A percentile compares a stretch with the other conserved stretches of the same genome.
These are phyloP conservation scores for Hypholoma fasciculare DNA, from an alignment of 768 basidiomycete genomes.

Conservation along the genomic window DNA sequence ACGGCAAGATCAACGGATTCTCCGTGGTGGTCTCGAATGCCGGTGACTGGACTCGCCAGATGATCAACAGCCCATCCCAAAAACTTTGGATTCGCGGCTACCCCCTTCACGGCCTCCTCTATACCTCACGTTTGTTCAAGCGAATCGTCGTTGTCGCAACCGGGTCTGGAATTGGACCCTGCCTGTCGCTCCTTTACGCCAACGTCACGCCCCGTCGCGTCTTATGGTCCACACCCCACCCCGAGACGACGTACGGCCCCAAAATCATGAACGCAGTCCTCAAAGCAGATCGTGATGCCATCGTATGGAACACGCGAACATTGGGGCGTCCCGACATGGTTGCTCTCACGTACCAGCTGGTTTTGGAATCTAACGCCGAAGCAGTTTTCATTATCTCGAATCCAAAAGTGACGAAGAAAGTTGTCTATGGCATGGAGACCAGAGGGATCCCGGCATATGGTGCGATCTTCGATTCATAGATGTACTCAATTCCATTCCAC, in stretches of 20 bases:
- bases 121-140: slow-evolving; percentile 50
- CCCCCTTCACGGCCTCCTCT: slow-evolving; percentile 49
- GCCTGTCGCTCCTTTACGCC: slow-evolving; percentile 34
- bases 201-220: slow-evolving; percentile 35
- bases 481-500: background rate
- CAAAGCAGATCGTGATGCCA: slow-evolving; percentile 37
- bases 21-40: slow-evolving; percentile 54
- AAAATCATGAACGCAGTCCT: slow-evolving; percentile 38
- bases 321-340: slow-evolving; percentile 42
- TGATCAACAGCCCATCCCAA: slow-evolving; percentile 47
- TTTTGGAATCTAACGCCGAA: slow-evolving; percentile 37
- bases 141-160: slow-evolving; percentile 55
- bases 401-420: slow-evolving; percentile 35
- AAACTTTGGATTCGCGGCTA: slow-evolving; percentile 57
- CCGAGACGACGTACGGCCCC: slow-evolving; percentile 39
- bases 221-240: slow-evolving; percentile 42
- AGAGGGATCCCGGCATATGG: slow-evolving; percentile 42
- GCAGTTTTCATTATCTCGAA: slow-evolving; percentile 44
- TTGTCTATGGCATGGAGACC: slow-evolving; percentile 40
- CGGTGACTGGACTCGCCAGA: slow-evolving; percentile 55
- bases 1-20: slow-evolving; percentile 40
- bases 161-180: slow-evolving; percentile 53
- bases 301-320: slow-evolving; percentile 38
- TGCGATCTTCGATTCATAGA: slow-evolving; percentile 40
- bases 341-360: slow-evolving; percentile 36